A percentile compares a stretch with the other conserved stretches of the same genome.
These are phyloP conservation scores for Ajuga chamaepitys DNA, from an alignment of 257 asterid genomes.

Conservation along the genomic window DNA sequence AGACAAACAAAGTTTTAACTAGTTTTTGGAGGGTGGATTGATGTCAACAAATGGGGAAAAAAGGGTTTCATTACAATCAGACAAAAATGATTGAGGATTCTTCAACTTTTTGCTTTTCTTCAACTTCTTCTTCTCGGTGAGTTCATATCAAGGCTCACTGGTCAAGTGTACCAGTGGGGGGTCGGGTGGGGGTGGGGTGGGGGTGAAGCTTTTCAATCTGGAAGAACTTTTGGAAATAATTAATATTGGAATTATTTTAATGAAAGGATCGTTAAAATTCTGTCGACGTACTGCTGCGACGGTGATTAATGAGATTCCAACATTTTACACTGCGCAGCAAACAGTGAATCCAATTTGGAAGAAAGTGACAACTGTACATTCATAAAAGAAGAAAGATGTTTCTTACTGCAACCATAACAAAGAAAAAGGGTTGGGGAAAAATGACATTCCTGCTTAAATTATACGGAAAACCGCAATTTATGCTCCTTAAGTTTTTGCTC, in stretches of 20 bases:
- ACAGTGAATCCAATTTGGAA: constrained; percentile 14
- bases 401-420: neutral
- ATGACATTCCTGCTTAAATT: too few species aligned
- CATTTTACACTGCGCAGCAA: constrained; percentile 19
- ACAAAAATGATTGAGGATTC: neutral
- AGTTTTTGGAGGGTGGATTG: constrained; percentile 2
- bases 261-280: constrained; percentile 21
- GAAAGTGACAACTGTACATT: constrained; percentile 23
- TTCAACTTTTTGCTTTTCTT: neutral
- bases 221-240: neutral
- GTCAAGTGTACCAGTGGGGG: constrained; percentile 21
- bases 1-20: neutral
- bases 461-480: too few species aligned
- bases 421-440: too few species aligned
- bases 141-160: constrained; percentile 34
- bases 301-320: constrained; percentile 21
- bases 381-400: constrained; percentile 21
- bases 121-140: constrained; percentile 18
- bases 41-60: neutral
- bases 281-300: constrained; percentile 5
- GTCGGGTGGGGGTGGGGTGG: neutral
- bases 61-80: neutral
- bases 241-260: constrained; percentile 1
- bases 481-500: too few species aligned
- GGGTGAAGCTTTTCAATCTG: neutral